Evolutionary conservation across 345 rosid species (phyloP).

Genomic region (Hibiscus tridactylites): DNA sequence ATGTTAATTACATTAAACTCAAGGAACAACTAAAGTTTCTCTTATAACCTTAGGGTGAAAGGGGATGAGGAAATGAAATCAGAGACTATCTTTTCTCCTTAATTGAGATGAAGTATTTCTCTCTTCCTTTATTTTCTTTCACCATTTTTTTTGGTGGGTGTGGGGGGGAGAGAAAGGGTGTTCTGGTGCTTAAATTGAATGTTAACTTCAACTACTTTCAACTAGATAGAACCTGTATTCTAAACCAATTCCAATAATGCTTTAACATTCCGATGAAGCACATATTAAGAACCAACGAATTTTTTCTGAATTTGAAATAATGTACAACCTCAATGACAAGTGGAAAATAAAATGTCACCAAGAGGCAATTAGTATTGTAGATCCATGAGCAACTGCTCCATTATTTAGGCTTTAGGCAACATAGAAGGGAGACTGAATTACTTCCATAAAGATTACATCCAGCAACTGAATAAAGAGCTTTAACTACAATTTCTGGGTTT

Average conservation of each 20-base stretch:
- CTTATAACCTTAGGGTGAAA: not conserved
- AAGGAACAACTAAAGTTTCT: not conserved
- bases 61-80: not conserved
- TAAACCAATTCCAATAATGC: not conserved
- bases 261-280: not conserved
- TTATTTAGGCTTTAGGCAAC: not conserved
- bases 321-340: not conserved
- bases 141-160: too few species aligned
- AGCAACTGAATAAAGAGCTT: not conserved
- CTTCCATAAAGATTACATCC: not conserved
- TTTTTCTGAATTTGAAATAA: not conserved
- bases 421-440: not conserved
- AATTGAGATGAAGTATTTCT: not conserved
- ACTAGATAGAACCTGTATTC: too few species aligned
- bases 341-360: not conserved
- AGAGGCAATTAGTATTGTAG: not conserved
- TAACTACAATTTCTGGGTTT: not conserved
- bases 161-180: too few species aligned
- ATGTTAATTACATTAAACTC: not conserved
- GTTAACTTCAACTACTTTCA: too few species aligned
- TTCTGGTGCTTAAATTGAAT: too few species aligned
- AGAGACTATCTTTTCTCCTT: not conserved
- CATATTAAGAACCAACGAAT: not conserved
- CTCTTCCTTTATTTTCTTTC: too few species aligned
- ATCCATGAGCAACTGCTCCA: not conserved